Conservation (phyloP, 2,329 filamentous ascomycete genomes). For the Lachnellula occidentalis region DNA sequence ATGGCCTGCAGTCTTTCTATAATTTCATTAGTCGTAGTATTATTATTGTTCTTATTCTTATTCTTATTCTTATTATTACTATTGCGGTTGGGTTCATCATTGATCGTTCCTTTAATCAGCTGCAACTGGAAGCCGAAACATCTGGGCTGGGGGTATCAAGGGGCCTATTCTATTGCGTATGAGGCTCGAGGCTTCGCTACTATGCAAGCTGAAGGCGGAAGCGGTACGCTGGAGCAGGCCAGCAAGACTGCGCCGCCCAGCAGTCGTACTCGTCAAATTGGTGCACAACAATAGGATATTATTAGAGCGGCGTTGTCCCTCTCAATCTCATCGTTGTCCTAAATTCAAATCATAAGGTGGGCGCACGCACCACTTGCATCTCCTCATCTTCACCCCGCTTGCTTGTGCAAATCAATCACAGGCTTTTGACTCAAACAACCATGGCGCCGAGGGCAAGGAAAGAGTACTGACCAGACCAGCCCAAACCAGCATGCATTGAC, state of each 20-base stretch:
- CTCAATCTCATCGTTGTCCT: neutral
- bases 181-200: neutral
- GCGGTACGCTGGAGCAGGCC: neutral
- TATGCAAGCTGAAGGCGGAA: neutral
- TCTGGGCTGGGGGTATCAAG: neutral
- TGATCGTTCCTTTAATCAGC: neutral
- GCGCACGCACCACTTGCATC: neutral
- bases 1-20: neutral
- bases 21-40: neutral
- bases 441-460: too few relatives aligned
- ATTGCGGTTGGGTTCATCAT: too few relatives aligned
- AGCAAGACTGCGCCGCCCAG: neutral
- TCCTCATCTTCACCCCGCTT: neutral
- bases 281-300: neutral
- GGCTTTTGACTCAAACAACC: neutral
- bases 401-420: neutral
- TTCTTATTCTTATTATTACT: too few relatives aligned
- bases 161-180: neutral
- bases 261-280: neutral
- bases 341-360: neutral
- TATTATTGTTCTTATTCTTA: too few relatives aligned
- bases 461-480: too few relatives aligned
- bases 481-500: neutral
- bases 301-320: neutral
- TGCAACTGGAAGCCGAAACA: slow-evolving; percentile 14